Conservation (phyloP, 1,284 basidiomycete genomes). For the Pseudozyma sp. region DNA sequence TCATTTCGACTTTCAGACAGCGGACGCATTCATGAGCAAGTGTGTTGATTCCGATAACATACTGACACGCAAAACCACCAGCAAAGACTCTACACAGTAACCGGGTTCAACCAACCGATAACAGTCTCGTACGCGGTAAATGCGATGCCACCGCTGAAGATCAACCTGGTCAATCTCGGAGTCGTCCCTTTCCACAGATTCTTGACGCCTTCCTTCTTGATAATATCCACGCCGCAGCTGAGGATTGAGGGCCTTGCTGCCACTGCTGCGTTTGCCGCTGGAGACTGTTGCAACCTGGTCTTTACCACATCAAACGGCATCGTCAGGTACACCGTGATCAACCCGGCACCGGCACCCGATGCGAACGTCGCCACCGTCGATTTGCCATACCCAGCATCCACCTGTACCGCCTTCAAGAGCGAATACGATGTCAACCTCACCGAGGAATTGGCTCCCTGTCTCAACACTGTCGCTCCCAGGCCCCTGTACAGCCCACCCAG, state of each 20-base stretch:
- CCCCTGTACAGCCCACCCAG: constrained; percentile 83
- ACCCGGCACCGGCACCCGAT: constrained; percentile 83
- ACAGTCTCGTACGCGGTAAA: constrained; percentile 47
- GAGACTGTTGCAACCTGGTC: constrained; percentile 84
- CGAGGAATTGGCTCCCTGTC: constrained; percentile 95
- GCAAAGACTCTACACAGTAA: neutral
- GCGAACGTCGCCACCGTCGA: constrained; percentile 76
- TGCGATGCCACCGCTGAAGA: constrained; percentile 52
- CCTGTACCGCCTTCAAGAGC: constrained; percentile 75
- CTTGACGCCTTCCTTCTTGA: constrained; percentile 79
- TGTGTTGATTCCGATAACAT: too few species aligned
- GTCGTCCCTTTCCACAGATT: constrained; percentile 96
- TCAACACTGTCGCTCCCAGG: constrained; percentile 83
- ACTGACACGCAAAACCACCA: too few species aligned
- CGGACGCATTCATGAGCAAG: too few species aligned
- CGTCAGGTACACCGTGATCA: constrained; percentile 83
- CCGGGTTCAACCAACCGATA: constrained; percentile 18
- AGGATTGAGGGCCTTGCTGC: constrained; percentile 74
- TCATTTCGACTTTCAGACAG: too few species aligned
- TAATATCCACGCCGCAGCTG: constrained; percentile 90
- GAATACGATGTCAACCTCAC: constrained; percentile 93
- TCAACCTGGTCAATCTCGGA: constrained; percentile 83
- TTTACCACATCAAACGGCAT: constrained; percentile 83
- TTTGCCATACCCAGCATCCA: constrained; percentile 66
- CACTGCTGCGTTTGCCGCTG: constrained; percentile 77